These are phyloP conservation scores for Xylaria cubensis DNA, from an alignment of 495 filamentous ascomycete genomes.

Conservation along the genomic window DNA sequence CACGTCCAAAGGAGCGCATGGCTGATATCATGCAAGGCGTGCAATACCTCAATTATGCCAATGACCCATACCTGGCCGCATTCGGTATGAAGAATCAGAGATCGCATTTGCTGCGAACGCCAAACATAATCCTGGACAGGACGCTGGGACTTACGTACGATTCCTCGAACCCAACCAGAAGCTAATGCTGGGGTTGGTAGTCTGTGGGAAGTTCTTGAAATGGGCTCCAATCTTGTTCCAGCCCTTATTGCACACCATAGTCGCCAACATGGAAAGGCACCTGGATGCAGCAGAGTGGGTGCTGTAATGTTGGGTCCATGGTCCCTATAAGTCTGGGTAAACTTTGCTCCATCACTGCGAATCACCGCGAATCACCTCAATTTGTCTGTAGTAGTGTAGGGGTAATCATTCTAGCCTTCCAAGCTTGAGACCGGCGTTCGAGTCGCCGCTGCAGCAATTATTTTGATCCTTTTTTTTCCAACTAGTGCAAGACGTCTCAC, in stretches of 20 bases:
- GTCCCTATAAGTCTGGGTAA: slow-evolving; percentile 65
- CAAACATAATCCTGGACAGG: slow-evolving; percentile 65
- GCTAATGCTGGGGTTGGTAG: slow-evolving; percentile 74
- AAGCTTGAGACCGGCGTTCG: slow-evolving; percentile 30
- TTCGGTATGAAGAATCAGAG: slow-evolving; percentile 73
- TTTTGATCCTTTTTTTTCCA: neutral
- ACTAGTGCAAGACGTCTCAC: too few relatives aligned
- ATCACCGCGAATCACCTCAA: too few relatives aligned
- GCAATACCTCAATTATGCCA: slow-evolving; percentile 66
- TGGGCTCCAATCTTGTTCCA: slow-evolving; percentile 29
- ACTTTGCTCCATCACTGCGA: too few relatives aligned
- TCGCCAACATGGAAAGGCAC: slow-evolving; percentile 28
- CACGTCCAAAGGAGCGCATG: slow-evolving; percentile 67
- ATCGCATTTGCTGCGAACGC: slow-evolving; percentile 64
- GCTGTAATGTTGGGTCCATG: slow-evolving; percentile 72
- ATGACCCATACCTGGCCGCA: slow-evolving; percentile 68
- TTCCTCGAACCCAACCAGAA: slow-evolving; percentile 67
- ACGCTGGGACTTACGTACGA: slow-evolving; percentile 84
- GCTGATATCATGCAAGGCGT: slow-evolving; percentile 69
- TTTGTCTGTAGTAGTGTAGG: slow-evolving; percentile 28
- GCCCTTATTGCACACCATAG: slow-evolving; percentile 25
- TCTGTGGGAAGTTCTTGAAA: slow-evolving; percentile 53
- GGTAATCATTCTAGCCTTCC: slow-evolving; percentile 28
- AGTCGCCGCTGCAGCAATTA: slow-evolving; percentile 23
- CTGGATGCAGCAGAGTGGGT: neutral